Evolutionary conservation across 768 basidiomycete species (phyloP), one percentile per base, ranked within the genome.

Genomic region (Xerocomellus intermedius): DNA sequence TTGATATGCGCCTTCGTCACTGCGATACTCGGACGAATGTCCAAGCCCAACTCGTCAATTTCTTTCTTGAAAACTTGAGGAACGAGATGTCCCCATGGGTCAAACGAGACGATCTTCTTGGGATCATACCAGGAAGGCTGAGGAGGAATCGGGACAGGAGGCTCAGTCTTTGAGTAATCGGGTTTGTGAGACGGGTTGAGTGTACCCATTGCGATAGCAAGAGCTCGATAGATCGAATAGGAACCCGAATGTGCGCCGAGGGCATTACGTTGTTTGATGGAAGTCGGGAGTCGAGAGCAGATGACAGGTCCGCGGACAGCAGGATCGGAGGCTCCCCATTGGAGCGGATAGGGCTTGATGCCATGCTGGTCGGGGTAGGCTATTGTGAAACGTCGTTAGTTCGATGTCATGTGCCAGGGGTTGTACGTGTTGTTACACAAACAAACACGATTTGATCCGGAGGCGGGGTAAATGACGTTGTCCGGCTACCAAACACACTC

Each of bases 1-100:
- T 98, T 98, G 78, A 98, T 84, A 68, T 97, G 95, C 0, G 94
- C 89, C 57, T 85, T 87, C 10, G 96, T 98, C 48, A 96, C 83
- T 1, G 93, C 89, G 62, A 98, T 98, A 51, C 92, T 94, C 1
- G 96, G 96, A 16, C 94, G 77, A 36, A 94, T 79, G 69, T 98
- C 95, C 53, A 97, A 73, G 0, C 89, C 89, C 47, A 75, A 70
- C 39, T 78, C 79, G 37, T 87, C 83, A 26, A 81, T 74, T 68
- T 87, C 83, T 41, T 73, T 73, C 49, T 75, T 76, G 74, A 86
- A 94, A 0, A 87, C 82, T 26, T 79, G 80, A 5, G 87, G 91
- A 0, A 87, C 89, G 48, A 96, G 74, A 63, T 96, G 94, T 2
- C 95, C 95, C 83, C 86, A 97, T 0, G 95, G 95, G 64, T 98